Evolutionary conservation across 176 grass and related monocot species (phyloP).

Genomic region (Eragrostis curvula): DNA sequence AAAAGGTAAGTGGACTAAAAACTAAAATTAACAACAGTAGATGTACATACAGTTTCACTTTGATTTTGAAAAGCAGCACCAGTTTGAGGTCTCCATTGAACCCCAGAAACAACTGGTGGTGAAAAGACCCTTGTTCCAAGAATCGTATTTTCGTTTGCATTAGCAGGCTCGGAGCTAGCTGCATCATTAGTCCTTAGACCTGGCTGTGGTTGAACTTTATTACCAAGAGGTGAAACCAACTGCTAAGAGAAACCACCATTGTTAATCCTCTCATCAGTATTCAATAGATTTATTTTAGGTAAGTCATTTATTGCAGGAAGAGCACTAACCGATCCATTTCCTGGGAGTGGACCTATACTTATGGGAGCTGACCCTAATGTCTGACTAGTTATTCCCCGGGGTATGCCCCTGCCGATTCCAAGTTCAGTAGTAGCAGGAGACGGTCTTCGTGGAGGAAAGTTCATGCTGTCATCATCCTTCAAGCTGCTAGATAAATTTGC

Average conservation of each 20-base stretch:
- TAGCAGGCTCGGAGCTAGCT: conserved; percentile 56
- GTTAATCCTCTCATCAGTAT: conserved; percentile 54
- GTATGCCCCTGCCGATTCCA: conserved; percentile 63
- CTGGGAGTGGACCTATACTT: conserved; percentile 56
- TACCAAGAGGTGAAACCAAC: conserved; percentile 70
- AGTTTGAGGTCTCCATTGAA: conserved; percentile 80
- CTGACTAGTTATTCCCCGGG: conserved; percentile 65
- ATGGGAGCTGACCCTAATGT: conserved; percentile 53
- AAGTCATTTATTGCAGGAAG: conserved; percentile 59
- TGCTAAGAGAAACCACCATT: conserved; percentile 58
- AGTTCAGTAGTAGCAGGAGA: conserved; percentile 80
- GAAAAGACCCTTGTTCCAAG: conserved; percentile 78
- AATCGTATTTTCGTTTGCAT: conserved; percentile 56
- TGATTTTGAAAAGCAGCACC: conserved; percentile 72
- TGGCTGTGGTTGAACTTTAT: conserved; percentile 64
- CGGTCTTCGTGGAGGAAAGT: conserved; percentile 62
- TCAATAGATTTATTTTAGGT: conserved; percentile 58
- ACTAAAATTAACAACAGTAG: conserved; percentile 5
- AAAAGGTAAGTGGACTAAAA: conserved; percentile 14
- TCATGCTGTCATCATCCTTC: conserved; percentile 89
- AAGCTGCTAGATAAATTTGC: conserved; percentile 52
- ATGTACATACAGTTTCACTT: conserved; percentile 79
- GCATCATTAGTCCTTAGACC: conserved; percentile 61
- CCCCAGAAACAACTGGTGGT: conserved; percentile 70
- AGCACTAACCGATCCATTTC: conserved; percentile 63